Percentiles rank a stretch among this genome's conserved stretches.
Conservation (phyloP, 305 asterid genomes). For the Solanum hybrid region DNA sequence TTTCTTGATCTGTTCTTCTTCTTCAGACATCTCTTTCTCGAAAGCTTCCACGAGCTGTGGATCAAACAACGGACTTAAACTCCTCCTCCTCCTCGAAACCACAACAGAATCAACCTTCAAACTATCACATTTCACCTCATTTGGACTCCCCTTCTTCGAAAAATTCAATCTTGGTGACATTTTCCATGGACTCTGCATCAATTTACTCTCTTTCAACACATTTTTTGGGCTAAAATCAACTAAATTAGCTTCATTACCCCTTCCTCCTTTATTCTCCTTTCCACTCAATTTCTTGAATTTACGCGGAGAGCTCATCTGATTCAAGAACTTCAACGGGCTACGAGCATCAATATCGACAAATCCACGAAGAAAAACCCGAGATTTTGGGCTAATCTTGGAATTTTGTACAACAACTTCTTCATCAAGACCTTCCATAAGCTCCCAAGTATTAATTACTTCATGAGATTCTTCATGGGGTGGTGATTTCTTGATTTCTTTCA, state of each 20-base stretch:
- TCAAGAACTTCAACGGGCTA: constrained; percentile 63
- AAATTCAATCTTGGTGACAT: constrained; percentile 53
- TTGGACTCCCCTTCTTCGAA: constrained; percentile 42
- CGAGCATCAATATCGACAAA: constrained; percentile 28
- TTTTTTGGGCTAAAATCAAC: constrained; percentile 42
- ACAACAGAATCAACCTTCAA: constrained; percentile 33
- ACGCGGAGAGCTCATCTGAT: constrained; percentile 55
- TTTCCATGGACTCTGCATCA: constrained; percentile 29
- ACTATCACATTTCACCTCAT: constrained; percentile 26
- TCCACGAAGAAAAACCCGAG: constrained; percentile 30
- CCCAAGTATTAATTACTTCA: constrained; percentile 83
- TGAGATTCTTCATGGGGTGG: constrained; percentile 33
- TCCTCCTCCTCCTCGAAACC: constrained; percentile 28
- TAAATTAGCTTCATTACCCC: constrained; percentile 10
- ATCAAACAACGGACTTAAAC: constrained; percentile 55
- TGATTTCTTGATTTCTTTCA: constrained; percentile 23
- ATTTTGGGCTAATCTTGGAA: constrained; percentile 47
- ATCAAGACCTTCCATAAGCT: constrained; percentile 88
- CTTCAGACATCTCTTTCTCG: constrained; percentile 41
- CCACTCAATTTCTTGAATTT: constrained; percentile 45
- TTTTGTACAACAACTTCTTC: constrained; percentile 29
- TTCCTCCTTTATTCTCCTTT: constrained; percentile 57
- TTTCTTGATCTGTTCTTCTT: constrained; percentile 50
- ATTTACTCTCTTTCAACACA: constrained; percentile 27
- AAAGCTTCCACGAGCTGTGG: constrained; percentile 39